Base-by-base conservation (phyloP, 192 early-diverging fungal genomes). In the Gonapodya prolifera region DNA sequence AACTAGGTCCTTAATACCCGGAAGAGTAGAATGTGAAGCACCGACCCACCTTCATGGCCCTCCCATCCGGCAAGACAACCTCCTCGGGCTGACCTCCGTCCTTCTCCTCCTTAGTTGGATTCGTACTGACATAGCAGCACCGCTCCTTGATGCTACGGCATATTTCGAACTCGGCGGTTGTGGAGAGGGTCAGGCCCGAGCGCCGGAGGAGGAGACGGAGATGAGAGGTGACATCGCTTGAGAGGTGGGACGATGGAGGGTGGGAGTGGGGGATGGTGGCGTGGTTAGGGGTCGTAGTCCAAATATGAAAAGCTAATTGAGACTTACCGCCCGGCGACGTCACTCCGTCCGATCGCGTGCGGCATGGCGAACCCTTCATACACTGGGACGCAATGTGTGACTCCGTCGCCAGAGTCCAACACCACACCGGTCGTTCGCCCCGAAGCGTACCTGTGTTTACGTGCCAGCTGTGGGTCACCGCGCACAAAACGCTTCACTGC, bases 381-480 rank as follows among this genome's bases (percentile, higher is more conserved):
- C 0, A 98, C 95, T 35, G 96, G 97, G 2, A 99, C 93, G 2
- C 94, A 84, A 76, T 99, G 97, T 29, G 96, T 94, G 0, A 97
- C 96, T 75, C 96, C 96, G 79, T 99, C 96, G 69, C 97, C 96
- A 1, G 94, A 91, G 81, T 99, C 96, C 28, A 99, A 86, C 16
- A 98, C 96, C 31, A 99, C 89, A 70, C 97, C 97, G 2, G 97
- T 99, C 17, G 97, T 99, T 80, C 96, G 88, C 70, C 97, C 97
- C 35, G 96, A 98, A 2, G 96, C 94, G 79, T 99, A 97, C n/a
- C n/a, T n/a, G n/a, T n/a, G n/a, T n/a, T n/a, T n/a, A n/a, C n/a
- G n/a, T n/a, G n/a, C n/a, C n/a, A n/a, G n/a, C n/a, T n/a, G n/a
- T n/a, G n/a, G n/a, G n/a, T n/a, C n/a, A n/a, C n/a, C n/a, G n/a